Percentiles rank a stretch among this genome's conserved stretches.
These are phyloP conservation scores for Ustilago lituana DNA, from an alignment of 1,284 basidiomycete species.

Conservation along the genomic window DNA sequence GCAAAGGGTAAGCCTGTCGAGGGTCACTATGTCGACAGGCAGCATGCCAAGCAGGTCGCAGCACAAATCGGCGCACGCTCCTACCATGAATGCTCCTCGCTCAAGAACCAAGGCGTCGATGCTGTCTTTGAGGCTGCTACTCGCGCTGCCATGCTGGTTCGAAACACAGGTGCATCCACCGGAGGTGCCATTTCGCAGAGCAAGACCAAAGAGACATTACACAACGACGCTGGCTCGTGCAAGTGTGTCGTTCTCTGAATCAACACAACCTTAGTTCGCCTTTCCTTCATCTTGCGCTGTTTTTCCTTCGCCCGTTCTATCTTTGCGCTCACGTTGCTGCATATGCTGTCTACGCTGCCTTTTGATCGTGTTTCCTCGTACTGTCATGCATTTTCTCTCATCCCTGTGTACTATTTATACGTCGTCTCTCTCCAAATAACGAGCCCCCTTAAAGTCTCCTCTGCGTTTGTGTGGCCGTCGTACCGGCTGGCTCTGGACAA, in stretches of 20 bases:
- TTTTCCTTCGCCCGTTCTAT: neutral
- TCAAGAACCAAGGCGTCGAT: constrained; percentile 63
- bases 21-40: constrained; percentile 68
- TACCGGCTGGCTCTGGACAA: no score
- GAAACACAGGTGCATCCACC: constrained; percentile 38
- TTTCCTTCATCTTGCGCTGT: neutral
- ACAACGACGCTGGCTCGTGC: constrained; percentile 50
- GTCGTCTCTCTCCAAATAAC: neutral
- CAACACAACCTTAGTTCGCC: neutral
- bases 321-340: no score
- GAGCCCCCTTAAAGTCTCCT: neutral
- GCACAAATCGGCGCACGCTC: constrained; percentile 72
- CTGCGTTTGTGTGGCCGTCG: no score
- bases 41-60: constrained; percentile 66
- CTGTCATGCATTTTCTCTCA: constrained; percentile 17
- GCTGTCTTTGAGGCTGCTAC: constrained; percentile 63
- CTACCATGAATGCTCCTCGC: constrained; percentile 61
- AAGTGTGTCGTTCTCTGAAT: constrained; percentile 46
- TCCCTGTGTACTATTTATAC: constrained; percentile 16
- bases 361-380: constrained; percentile 8
- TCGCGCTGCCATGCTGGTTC: constrained; percentile 59
- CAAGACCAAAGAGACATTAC: constrained; percentile 43
- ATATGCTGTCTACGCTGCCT: no score
- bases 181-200: constrained; percentile 49
- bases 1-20: constrained; percentile 60